A percentile compares a stretch with the other conserved stretches of the same genome.
Evolutionary conservation across 2,329 filamentous ascomycete genomes (phyloP).

Genomic region (Alternaria conjuncta): DNA sequence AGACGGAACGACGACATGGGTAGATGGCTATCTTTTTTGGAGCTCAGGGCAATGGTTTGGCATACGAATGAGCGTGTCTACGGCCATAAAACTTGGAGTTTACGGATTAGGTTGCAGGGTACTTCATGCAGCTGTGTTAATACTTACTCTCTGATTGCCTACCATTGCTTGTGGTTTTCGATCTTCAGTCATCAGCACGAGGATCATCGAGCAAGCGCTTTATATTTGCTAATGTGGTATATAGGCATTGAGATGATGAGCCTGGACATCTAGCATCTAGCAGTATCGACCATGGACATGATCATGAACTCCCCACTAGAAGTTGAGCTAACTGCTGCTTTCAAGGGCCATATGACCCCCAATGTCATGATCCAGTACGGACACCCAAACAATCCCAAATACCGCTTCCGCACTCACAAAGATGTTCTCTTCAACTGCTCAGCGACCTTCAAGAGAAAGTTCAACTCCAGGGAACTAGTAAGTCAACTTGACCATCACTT

Average conservation of each 20-base stretch:
- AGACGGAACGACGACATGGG: slow-evolving; percentile 9
- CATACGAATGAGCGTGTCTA: slow-evolving; percentile 8
- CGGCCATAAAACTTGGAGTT: slow-evolving; percentile 26
- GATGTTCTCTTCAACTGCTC: neutral
- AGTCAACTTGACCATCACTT: neutral
- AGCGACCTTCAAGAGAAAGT: neutral
- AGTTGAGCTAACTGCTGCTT: neutral
- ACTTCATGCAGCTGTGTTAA: slow-evolving; percentile 34
- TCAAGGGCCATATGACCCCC: neutral
- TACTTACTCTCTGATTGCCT: slow-evolving; percentile 11
- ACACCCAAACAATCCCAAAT: neutral
- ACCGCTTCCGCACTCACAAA: neutral
- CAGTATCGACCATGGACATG: neutral
- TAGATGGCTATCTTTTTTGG: slow-evolving; percentile 14
- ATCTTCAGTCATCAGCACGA: neutral
- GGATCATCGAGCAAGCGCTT: neutral
- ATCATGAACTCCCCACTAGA: neutral
- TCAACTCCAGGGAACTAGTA: neutral
- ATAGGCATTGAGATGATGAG: neutral
- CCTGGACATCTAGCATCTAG: neutral
- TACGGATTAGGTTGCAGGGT: slow-evolving; percentile 26
- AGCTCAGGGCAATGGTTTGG: slow-evolving; percentile 20
- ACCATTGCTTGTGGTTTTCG: neutral
- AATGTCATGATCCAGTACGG: neutral
- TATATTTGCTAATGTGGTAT: neutral